Base-by-base conservation (phyloP, 2,329 filamentous ascomycete genomes). In the Rutstroemia sp. region DNA sequence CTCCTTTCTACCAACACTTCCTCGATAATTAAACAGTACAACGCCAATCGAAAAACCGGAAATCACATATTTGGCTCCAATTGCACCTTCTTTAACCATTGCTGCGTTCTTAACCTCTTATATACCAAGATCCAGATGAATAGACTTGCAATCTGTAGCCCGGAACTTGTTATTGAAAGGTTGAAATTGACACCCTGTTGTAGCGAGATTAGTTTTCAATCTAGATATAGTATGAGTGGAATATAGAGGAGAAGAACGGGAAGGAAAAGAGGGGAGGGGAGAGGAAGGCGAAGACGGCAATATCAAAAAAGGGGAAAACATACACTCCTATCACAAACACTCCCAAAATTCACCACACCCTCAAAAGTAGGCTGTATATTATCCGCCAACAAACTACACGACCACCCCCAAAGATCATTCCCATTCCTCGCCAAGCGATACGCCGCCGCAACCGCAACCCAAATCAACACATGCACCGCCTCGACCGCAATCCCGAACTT, bases 321-420 rank as follows among this genome's bases (percentile, higher is more conserved):
- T 14, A 63, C 61, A 5, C 61, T 62, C 56, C 59, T 52, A 4
- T 48, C n/a, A 19, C 63, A 63, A 38, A 63, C 51, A 5, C 49
- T 52, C 19, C 58, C 34, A n/a, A 65, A 65, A 49, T 62, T 49
- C 23, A 65, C 60, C 6, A 65, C 47, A 0, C 58, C 55, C 9
- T 61, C 39, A n/a, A 65, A 63, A 25, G 49, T 58, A 6, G 54
- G 56, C 44, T 65, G 63, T 14, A 63, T 62, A 10, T 58, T 58
- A 18, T 60, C 37, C 8, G 61, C 61, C 5, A 52, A 5, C 10
- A 56, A 56, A 37, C 52, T 59, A 47, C 60, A 65, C 1, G 60
- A 61, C 60, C 63, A 65, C 2, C 59, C 60, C 63, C 60, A 65
- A 3, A 65, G 55, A 57, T 65, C 58, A 8, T 59, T 60, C 10